phyloP scores from a whole-genome alignment of 257 asterid species.

The Jacaranda copaia region DNA sequence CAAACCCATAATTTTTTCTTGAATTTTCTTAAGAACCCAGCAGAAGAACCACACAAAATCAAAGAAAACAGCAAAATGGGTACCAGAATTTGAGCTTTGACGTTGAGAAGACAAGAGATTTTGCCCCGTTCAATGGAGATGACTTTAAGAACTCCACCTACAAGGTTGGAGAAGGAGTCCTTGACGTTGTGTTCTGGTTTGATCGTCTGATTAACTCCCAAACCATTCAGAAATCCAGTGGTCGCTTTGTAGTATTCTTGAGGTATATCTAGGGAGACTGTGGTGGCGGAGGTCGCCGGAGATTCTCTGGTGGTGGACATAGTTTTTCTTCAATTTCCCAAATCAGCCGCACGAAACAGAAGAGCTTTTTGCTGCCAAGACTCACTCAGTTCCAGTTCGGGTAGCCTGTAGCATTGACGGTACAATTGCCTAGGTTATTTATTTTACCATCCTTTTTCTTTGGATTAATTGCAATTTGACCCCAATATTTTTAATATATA shows the following conservation, averaged over 20 bases:
- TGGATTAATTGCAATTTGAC: too few species aligned
- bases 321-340: background rate
- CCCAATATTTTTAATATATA: too few species aligned
- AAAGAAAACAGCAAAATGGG: background rate
- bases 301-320: slow-evolving; percentile 33
- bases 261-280: slow-evolving; percentile 36
- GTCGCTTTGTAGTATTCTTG: slow-evolving; percentile 20
- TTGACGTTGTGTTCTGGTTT: slow-evolving; percentile 51
- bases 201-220: slow-evolving; percentile 41
- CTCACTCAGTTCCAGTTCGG: too few species aligned
- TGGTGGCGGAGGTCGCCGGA: slow-evolving; percentile 32
- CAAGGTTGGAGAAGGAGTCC: slow-evolving; percentile 68
- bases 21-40: background rate
- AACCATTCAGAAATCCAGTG: slow-evolving; percentile 27
- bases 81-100: slow-evolving; percentile 75
- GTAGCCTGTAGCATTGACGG: too few species aligned
- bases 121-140: slow-evolving; percentile 58
- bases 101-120: slow-evolving; percentile 70
- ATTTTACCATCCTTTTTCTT: too few species aligned
- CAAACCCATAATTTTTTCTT: background rate
- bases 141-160: slow-evolving; percentile 67
- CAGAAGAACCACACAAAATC: background rate
- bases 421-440: too few species aligned
- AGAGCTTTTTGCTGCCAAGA: too few species aligned
- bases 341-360: too few species aligned